phyloP scores from a whole-genome alignment of 345 rosid species.

The Gynandropsis gynandra region DNA sequence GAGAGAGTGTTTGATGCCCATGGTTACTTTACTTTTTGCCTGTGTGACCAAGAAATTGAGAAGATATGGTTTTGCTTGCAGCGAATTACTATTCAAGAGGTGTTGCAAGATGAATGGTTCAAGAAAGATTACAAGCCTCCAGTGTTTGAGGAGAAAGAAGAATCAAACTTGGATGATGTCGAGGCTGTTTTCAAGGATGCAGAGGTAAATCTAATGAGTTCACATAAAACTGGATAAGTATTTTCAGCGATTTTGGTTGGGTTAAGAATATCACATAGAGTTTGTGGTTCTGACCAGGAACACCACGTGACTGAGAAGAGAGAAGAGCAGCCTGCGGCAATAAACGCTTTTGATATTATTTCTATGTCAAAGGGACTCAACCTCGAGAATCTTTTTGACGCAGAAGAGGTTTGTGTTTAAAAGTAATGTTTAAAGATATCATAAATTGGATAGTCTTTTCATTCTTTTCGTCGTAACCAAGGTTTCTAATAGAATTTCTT shows the following conservation, averaged over 20 bases:
- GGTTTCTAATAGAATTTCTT: too few relatives aligned
- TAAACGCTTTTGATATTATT: conserved; percentile 92
- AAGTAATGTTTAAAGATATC: too few relatives aligned
- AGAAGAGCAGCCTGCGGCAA: conserved; percentile 76
- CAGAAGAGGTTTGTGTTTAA: conserved; percentile 64
- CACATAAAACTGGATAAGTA: neutral
- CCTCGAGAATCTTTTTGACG: conserved; percentile 73
- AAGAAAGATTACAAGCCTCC: conserved; percentile 79
- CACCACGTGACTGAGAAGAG: conserved; percentile 78
- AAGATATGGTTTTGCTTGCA: conserved; percentile 29
- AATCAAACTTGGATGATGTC: conserved; percentile 68
- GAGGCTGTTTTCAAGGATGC: conserved; percentile 94
- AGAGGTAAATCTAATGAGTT: conserved; percentile 35
- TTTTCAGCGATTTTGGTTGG: neutral
- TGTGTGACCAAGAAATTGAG: conserved; percentile 4
- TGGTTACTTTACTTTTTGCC: conserved; percentile 1
- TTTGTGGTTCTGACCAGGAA: conserved; percentile 42
- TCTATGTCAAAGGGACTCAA: conserved; percentile 88
- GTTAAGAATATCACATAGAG: conserved; percentile 3
- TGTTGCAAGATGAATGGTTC: conserved; percentile 85
- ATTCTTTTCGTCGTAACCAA: too few relatives aligned
- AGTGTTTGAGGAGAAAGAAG: conserved; percentile 65
- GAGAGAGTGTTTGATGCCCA: too few relatives aligned
- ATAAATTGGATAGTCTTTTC: too few relatives aligned
- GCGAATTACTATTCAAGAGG: conserved; percentile 81